A percentile compares a stretch with the other conserved stretches of the same genome.
These are phyloP conservation scores for Aspergillus brunneoviolaceus DNA, from an alignment of 2,329 filamentous ascomycete species.

Conservation along the genomic window DNA sequence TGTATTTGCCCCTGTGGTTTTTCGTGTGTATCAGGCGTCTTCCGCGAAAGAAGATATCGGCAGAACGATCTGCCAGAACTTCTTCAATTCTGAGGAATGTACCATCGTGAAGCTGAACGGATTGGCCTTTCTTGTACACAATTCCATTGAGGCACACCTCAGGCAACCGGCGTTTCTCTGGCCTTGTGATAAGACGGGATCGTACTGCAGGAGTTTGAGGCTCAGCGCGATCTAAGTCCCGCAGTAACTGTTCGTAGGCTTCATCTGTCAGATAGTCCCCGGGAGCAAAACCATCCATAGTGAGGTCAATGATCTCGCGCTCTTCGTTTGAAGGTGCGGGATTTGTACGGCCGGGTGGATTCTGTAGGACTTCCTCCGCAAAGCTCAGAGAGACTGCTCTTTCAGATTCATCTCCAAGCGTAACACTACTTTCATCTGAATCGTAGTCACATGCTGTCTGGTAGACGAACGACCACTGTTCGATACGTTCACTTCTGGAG, in stretches of 20 bases:
- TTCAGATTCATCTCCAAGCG: conserved; percentile 18
- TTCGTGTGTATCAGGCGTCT: conserved; percentile 35
- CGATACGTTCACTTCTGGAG: too few species aligned
- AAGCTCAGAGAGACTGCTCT: neutral
- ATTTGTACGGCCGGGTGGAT: neutral
- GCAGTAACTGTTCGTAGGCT: conserved; percentile 19
- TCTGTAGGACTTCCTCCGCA: neutral
- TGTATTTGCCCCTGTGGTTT: conserved; percentile 28
- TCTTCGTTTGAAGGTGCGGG: neutral
- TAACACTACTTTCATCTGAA: conserved; percentile 12
- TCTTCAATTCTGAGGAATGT: conserved; percentile 44
- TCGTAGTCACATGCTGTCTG: neutral
- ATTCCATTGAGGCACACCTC: conserved; percentile 23
- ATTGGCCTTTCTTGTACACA: conserved; percentile 29
- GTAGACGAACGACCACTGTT: too few species aligned
- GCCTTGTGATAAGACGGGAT: neutral
- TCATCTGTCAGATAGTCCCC: conserved; percentile 31
- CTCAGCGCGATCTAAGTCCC: conserved; percentile 6
- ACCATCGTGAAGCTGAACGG: conserved; percentile 39
- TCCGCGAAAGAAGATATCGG: conserved; percentile 38
- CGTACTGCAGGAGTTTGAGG: neutral
- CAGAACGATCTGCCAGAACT: conserved; percentile 31
- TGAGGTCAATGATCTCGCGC: conserved; percentile 16
- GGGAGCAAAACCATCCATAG: conserved; percentile 9
- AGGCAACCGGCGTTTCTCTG: conserved; percentile 7